Evolutionary conservation across 495 filamentous ascomycete genomes (phyloP).

Genomic region (Aspergillus haitiensis): DNA sequence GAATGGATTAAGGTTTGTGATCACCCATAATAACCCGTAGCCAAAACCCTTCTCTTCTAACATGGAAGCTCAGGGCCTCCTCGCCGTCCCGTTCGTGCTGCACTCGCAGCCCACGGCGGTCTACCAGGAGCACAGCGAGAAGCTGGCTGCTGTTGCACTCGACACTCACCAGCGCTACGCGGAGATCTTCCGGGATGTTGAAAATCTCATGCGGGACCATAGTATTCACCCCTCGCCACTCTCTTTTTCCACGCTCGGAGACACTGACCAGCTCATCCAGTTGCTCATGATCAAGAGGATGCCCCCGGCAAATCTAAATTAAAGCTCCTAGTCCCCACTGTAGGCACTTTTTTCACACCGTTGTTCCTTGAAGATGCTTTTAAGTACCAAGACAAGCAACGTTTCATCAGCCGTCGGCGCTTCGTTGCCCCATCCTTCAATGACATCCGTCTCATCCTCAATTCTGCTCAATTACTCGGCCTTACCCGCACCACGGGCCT

Average conservation of each 20-base stretch:
- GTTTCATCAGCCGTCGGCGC: conserved; percentile 85
- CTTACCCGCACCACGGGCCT: conserved; percentile 62
- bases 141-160: conserved; percentile 52
- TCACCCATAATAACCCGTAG: neutral
- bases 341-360: conserved; percentile 89
- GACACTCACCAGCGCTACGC: conserved; percentile 79
- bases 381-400: conserved; percentile 78
- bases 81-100: conserved; percentile 95
- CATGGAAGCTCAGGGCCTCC: conserved; percentile 72
- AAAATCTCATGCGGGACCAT: conserved; percentile 87
- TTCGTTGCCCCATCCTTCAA: conserved; percentile 98
- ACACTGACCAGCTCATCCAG: conserved; percentile 37
- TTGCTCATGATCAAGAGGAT: conserved; percentile 64
- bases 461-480: conserved; percentile 90
- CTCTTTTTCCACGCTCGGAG: neutral
- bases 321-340: conserved; percentile 84
- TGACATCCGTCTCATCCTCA: conserved; percentile 88
- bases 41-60: neutral
- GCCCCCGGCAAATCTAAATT: conserved; percentile 76
- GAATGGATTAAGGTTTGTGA: conserved; percentile 67
- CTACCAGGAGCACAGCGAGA: conserved; percentile 55
- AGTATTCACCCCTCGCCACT: conserved; percentile 52
- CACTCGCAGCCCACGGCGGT: conserved; percentile 90
- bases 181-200: conserved; percentile 94
- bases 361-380: conserved; percentile 86